Conservation (phyloP, 2,329 filamentous ascomycete species). For the Microsporum ferrugineum region DNA sequence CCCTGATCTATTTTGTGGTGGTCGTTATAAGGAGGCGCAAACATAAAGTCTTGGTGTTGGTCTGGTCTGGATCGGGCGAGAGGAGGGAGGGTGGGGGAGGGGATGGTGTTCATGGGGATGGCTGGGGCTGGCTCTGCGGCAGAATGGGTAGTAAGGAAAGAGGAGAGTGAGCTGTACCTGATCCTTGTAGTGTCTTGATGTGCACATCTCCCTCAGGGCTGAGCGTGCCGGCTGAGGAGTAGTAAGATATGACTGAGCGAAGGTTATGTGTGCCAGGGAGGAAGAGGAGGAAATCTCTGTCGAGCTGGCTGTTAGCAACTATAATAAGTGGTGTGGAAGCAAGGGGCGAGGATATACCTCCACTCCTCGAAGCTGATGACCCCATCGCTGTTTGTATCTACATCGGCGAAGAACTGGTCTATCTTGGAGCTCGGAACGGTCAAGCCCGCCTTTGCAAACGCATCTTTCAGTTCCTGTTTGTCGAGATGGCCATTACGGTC, state of each 20-base stretch:
- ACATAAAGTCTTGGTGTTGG: slow-evolving; percentile 10
- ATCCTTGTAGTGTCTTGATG: slow-evolving; percentile 77
- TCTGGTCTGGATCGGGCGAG: slow-evolving; percentile 16
- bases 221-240: slow-evolving; percentile 76
- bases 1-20: slow-evolving; percentile 17
- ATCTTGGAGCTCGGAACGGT: slow-evolving; percentile 66
- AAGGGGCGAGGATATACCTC: slow-evolving; percentile 55
- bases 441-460: slow-evolving; percentile 68
- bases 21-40: slow-evolving; percentile 6
- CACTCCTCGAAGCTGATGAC: slow-evolving; percentile 86
- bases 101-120: slow-evolving; percentile 40
- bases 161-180: slow-evolving; percentile 58
- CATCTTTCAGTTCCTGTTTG: slow-evolving; percentile 66
- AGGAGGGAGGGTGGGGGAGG: slow-evolving; percentile 20
- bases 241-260: slow-evolving; percentile 77
- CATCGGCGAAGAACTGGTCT: slow-evolving; percentile 74
- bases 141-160: slow-evolving; percentile 13
- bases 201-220: slow-evolving; percentile 89
- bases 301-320: neutral
- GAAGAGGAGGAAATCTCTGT: slow-evolving; percentile 82
- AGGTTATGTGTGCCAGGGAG: slow-evolving; percentile 60
- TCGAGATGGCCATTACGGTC: slow-evolving; percentile 79
- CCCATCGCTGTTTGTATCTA: slow-evolving; percentile 82
- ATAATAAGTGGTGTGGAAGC: neutral
- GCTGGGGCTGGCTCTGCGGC: slow-evolving; percentile 26